A percentile compares a stretch with the other conserved stretches of the same genome.
These are phyloP conservation scores for Xylaria multiplex DNA, from an alignment of 2,329 filamentous ascomycete genomes.

Conservation along the genomic window DNA sequence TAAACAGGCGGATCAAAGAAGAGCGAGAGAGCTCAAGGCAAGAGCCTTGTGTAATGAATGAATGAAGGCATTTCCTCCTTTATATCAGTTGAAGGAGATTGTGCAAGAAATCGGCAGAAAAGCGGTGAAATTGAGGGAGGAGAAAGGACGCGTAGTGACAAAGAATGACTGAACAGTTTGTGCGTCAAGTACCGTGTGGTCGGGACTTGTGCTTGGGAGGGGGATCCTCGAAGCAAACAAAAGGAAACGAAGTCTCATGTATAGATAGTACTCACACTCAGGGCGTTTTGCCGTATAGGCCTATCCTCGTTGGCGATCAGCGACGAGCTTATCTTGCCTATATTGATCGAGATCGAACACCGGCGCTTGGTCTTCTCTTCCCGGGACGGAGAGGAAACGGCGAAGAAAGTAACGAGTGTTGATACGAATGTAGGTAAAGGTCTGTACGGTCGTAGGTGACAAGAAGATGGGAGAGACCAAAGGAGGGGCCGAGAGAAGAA, in stretches of 20 bases:
- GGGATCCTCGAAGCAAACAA: conserved; percentile 33
- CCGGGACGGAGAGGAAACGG: conserved; percentile 8
- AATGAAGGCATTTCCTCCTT: conserved; percentile 21
- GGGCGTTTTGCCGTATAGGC: background rate
- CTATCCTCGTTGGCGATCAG: background rate
- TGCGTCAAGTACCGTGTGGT: background rate
- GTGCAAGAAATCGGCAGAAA: conserved; percentile 37
- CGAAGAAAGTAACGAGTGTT: conserved; percentile 26
- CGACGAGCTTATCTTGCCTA: conserved; percentile 8
- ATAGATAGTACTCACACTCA: conserved; percentile 24
- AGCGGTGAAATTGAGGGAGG: conserved; percentile 16
- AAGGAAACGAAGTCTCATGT: background rate
- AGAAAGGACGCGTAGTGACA: conserved; percentile 18
- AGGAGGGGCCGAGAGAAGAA: conserved; percentile 39
- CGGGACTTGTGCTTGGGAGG: conserved; percentile 6
- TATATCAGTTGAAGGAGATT: conserved; percentile 38
- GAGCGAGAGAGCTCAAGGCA: background rate
- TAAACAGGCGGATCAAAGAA: conserved; percentile 9
- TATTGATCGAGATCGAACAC: conserved; percentile 4
- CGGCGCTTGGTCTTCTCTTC: conserved; percentile 1
- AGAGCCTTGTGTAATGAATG: background rate
- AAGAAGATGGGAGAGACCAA: conserved; percentile 27
- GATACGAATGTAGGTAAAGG: conserved; percentile 36
- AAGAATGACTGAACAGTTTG: conserved; percentile 12
- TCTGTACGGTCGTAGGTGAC: conserved; percentile 33